Conservation (phyloP, 257 asterid species). For the Striga asiatica region DNA sequence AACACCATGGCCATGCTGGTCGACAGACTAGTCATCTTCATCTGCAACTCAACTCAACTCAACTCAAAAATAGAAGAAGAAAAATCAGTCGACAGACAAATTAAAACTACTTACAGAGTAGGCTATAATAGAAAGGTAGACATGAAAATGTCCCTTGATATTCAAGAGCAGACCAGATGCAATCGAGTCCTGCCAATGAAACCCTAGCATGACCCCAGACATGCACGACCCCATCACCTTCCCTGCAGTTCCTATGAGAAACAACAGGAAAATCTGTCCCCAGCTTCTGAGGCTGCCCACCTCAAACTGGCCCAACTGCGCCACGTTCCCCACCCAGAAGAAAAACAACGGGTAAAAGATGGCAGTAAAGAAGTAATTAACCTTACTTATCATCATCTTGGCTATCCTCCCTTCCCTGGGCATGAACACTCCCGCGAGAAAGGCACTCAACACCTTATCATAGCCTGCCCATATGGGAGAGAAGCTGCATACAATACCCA, state of each 20-base stretch:
- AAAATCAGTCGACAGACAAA: too few species aligned
- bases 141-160: conserved; percentile 83
- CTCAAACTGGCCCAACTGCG: conserved; percentile 29
- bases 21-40: conserved; percentile 34
- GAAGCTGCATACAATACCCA: conserved; percentile 46
- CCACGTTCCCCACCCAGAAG: conserved; percentile 74
- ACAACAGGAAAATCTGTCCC: conserved; percentile 24
- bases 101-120: conserved; percentile 34
- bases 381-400: conserved; percentile 59
- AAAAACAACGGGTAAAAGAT: conserved; percentile 70
- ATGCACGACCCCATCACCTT: conserved; percentile 58
- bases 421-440: conserved; percentile 77
- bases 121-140: conserved; percentile 64
- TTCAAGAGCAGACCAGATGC: conserved; percentile 68
- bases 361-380: conserved; percentile 57
- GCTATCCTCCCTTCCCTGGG: conserved; percentile 89
- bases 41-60: conserved; percentile 29
- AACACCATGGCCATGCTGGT: conserved; percentile 56
- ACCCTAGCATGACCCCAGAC: conserved; percentile 62
- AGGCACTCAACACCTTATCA: conserved; percentile 61
- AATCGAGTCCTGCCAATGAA: conserved; percentile 81
- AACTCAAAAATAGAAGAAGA: background rate
- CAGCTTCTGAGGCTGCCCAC: conserved; percentile 19
- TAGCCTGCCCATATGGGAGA: conserved; percentile 37
- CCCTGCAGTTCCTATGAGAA: conserved; percentile 41